Evolutionary conservation across 495 filamentous ascomycete species (phyloP).

Genomic region (Letharia columbiana): DNA sequence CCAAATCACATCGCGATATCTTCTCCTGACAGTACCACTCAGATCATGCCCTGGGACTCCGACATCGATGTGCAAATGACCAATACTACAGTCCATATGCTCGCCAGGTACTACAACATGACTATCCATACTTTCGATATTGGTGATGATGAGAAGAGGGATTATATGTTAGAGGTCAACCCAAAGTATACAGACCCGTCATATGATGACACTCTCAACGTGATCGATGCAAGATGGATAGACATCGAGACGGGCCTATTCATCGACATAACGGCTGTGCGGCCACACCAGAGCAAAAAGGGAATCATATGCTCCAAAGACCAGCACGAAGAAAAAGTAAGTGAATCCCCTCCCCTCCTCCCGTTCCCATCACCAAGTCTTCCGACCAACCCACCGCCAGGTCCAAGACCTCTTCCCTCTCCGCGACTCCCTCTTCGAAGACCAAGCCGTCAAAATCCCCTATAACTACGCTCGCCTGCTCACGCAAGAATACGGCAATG

Average conservation of each 20-base stretch:
- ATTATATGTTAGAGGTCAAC: conserved; percentile 53
- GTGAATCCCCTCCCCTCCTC: conserved; percentile 1
- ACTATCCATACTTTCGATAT: conserved; percentile 44
- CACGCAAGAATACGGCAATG: conserved; percentile 62
- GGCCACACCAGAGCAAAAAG: conserved; percentile 35
- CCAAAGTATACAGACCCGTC: conserved; percentile 46
- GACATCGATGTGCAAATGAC: conserved; percentile 55
- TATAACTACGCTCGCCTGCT: conserved; percentile 66
- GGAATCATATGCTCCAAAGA: conserved; percentile 51
- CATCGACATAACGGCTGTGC: conserved; percentile 54
- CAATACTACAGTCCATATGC: conserved; percentile 46
- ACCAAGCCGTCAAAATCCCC: conserved; percentile 63
- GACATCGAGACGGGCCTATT: conserved; percentile 53
- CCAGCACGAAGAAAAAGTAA: conserved; percentile 43
- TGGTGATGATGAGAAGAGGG: conserved; percentile 31
- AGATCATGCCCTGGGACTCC: conserved; percentile 57
- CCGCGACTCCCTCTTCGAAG: conserved; percentile 70
- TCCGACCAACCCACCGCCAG: conserved; percentile 15
- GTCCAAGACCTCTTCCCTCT: conserved; percentile 70
- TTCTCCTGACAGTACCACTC: neutral
- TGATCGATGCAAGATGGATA: conserved; percentile 56
- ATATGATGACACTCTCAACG: conserved; percentile 41
- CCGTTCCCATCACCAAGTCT: too few species aligned
- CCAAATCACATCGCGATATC: conserved; percentile 4
- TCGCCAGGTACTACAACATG: conserved; percentile 56